A percentile compares a stretch with the other conserved stretches of the same genome.
Evolutionary conservation across 1,284 basidiomycete species (phyloP).

Genomic region (Apiotrichum brassicae): DNA sequence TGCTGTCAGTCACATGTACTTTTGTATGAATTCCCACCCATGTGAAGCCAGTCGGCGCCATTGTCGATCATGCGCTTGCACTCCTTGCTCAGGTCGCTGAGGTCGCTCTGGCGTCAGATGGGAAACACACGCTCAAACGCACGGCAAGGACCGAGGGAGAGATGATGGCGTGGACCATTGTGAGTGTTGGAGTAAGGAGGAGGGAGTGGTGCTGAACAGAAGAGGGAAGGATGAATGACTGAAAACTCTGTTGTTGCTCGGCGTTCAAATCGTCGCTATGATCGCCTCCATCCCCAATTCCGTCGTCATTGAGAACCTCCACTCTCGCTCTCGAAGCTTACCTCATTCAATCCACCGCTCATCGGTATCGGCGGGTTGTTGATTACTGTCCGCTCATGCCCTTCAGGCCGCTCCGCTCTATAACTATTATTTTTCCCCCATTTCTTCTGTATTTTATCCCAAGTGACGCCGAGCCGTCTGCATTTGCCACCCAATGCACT

Average conservation of each 20-base stretch:
- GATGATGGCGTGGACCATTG: conserved; percentile 78
- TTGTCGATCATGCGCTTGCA: conserved; percentile 86
- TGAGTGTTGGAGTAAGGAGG: not conserved
- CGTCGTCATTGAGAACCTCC: too few relatives aligned
- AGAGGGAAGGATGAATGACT: too few relatives aligned
- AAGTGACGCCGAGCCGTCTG: too few relatives aligned
- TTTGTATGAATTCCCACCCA: conserved; percentile 47
- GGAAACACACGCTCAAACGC: conserved; percentile 5
- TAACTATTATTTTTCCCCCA: too few relatives aligned
- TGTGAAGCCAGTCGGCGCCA: conserved; percentile 92
- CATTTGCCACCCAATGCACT: too few relatives aligned
- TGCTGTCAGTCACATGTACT: conserved; percentile 37
- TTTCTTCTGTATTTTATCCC: too few relatives aligned
- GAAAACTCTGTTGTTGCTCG: too few relatives aligned
- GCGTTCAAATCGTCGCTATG: too few relatives aligned
- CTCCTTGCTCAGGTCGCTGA: conserved; percentile 83
- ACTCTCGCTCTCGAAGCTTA: not conserved
- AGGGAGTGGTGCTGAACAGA: not conserved
- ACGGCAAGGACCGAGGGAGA: conserved; percentile 79
- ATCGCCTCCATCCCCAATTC: too few relatives aligned
- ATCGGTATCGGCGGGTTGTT: too few relatives aligned
- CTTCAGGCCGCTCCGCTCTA: too few relatives aligned
- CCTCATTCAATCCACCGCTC: not conserved
- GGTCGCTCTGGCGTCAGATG: conserved; percentile 59
- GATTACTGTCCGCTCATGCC: too few relatives aligned